A percentile compares a stretch with the other conserved stretches of the same genome.
These are phyloP conservation scores for Vigna reflexopilosa DNA, from an alignment of 306 rosid genomes.

Conservation along the genomic window DNA sequence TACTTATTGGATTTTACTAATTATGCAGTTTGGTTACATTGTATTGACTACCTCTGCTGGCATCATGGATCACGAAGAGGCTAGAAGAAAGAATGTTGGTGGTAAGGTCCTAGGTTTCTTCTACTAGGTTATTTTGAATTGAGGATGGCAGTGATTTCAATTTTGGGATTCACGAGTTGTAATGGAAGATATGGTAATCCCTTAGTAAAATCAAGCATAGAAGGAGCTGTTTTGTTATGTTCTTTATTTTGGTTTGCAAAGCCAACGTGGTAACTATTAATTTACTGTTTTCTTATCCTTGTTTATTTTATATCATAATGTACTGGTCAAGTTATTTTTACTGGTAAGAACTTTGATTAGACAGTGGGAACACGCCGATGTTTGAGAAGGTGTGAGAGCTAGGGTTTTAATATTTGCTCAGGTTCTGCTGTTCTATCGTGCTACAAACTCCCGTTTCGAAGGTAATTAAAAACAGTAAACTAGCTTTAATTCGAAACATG, in stretches of 20 bases:
- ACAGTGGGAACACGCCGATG: neutral
- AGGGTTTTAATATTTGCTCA: neutral
- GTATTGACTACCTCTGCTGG: constrained; percentile 2
- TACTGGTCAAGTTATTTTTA: neutral
- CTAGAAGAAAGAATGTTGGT: constrained; percentile 29
- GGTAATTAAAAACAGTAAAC: neutral
- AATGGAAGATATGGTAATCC: constrained; percentile 22
- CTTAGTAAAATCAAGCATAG: constrained; percentile 25
- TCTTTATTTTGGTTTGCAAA: constrained; percentile 34
- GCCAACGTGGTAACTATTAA: constrained; percentile 14
- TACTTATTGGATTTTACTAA: neutral
- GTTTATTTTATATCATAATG: constrained; percentile 10
- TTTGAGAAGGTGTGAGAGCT: neutral
- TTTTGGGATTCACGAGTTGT: neutral
- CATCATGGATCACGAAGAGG: constrained; percentile 4
- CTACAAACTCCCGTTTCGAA: neutral
- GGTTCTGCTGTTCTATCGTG: too few species aligned
- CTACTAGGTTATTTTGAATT: neutral
- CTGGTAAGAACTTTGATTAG: neutral
- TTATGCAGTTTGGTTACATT: neutral
- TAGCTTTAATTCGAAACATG: neutral
- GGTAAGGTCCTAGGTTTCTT: constrained; percentile 59
- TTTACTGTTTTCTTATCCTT: constrained; percentile 6
- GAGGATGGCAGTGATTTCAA: neutral
- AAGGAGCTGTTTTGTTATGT: constrained; percentile 24